phyloP scores from a whole-genome alignment of 2,329 filamentous ascomycete genomes.

The Aspergillus sp. region DNA sequence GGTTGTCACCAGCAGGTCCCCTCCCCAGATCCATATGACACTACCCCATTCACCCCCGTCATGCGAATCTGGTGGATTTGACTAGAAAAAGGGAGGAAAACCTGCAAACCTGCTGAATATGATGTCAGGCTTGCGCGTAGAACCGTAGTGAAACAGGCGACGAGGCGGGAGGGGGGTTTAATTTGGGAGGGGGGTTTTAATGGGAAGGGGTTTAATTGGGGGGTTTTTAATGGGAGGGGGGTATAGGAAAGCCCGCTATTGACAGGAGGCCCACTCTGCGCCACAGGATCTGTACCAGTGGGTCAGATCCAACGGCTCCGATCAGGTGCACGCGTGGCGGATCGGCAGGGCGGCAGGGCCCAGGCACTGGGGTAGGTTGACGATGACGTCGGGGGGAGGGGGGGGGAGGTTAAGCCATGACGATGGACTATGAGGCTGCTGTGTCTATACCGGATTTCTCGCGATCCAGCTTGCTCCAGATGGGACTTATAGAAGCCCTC shows the following conservation, averaged over 20 bases:
- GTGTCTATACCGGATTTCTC: too few species aligned
- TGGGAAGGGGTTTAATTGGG: background rate
- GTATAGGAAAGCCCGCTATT: background rate
- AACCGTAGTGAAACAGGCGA: too few species aligned
- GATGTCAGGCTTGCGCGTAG: background rate
- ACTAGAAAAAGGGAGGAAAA: background rate
- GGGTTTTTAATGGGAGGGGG: background rate
- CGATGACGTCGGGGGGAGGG: background rate
- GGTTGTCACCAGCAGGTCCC: background rate
- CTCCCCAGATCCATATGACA: background rate
- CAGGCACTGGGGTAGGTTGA: background rate
- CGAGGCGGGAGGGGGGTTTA: too few species aligned
- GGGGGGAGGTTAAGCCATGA: background rate
- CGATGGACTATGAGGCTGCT: background rate
- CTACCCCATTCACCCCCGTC: too few species aligned
- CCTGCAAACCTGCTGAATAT: background rate
- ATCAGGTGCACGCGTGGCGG: too few species aligned
- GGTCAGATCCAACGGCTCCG: background rate
- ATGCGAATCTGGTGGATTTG: background rate
- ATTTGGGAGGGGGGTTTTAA: too few species aligned
- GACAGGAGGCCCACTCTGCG: background rate
- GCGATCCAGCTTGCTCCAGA: too few species aligned
- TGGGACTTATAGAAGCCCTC: background rate
- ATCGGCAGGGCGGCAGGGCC: background rate
- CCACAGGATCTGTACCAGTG: background rate